Evolutionary conservation across 2,329 filamentous ascomycete genomes (phyloP).

Genomic region (Monosporascus sp.): DNA sequence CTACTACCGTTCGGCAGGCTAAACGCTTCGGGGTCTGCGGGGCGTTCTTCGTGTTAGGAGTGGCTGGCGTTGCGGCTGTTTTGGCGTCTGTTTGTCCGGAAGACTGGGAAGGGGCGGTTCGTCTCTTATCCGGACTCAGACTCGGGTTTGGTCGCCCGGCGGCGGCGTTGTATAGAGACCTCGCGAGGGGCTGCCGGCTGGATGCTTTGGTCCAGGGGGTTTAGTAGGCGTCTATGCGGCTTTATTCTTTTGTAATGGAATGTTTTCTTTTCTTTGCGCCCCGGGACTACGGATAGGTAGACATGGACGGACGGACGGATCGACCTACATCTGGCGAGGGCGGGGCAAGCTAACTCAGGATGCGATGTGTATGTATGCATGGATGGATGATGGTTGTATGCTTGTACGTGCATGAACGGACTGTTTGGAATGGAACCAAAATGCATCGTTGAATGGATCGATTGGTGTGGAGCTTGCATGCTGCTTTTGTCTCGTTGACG

Average conservation of each 20-base stretch:
- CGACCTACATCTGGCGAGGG: too few species aligned
- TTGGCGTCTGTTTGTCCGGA: constrained; percentile 10
- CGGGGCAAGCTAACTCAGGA: not conserved
- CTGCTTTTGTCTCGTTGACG: too few species aligned
- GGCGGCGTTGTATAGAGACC: too few species aligned
- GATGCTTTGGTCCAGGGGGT: too few species aligned
- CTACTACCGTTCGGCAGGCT: not conserved
- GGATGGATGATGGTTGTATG: not conserved
- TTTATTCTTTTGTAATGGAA: too few species aligned
- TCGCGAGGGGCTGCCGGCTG: too few species aligned
- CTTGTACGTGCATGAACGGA: not conserved
- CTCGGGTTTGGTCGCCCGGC: too few species aligned
- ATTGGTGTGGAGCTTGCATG: not conserved
- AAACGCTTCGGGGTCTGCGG: constrained; percentile 8
- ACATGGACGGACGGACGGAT: not conserved
- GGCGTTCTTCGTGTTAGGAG: constrained; percentile 13
- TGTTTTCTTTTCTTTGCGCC: too few species aligned
- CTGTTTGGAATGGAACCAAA: not conserved
- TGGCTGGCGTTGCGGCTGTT: constrained; percentile 9
- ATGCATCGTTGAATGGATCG: not conserved
- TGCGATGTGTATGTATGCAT: not conserved
- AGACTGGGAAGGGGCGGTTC: too few species aligned
- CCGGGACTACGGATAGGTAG: not conserved
- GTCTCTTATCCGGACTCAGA: not conserved
- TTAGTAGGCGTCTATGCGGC: too few species aligned